These are phyloP conservation scores for Hyaloperonospora brassicae DNA, from an alignment of 352 stramenopile species.

Conservation along the genomic window DNA sequence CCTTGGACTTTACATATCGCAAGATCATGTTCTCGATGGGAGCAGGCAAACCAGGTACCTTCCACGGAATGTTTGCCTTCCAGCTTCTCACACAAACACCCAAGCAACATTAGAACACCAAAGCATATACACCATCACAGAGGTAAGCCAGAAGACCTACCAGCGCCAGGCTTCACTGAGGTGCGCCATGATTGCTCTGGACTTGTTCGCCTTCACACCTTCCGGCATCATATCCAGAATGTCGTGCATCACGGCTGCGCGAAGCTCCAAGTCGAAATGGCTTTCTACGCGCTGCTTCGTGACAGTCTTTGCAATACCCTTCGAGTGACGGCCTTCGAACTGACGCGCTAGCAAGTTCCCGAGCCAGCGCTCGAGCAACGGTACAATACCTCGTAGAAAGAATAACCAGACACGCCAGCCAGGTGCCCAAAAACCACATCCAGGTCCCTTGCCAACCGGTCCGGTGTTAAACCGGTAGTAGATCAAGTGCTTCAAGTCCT, in stretches of 20 bases:
- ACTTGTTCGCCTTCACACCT: slow-evolving; percentile 99
- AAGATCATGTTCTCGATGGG: slow-evolving; percentile 99
- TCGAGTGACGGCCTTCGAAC: slow-evolving; percentile 98
- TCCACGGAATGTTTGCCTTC: slow-evolving; percentile 99
- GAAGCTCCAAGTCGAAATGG: slow-evolving; percentile 99
- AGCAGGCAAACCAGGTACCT: slow-evolving; percentile 98
- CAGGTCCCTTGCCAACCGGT: slow-evolving; percentile 97
- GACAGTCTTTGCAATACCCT: slow-evolving; percentile 98
- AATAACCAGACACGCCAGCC: slow-evolving; percentile 99
- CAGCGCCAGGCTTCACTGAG: slow-evolving; percentile 97
- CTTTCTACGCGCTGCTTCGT: slow-evolving; percentile 99
- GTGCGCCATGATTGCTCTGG: slow-evolving; percentile 96
- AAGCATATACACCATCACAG: not conserved
- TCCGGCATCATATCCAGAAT: slow-evolving; percentile 99
- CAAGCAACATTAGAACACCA: slow-evolving; percentile 5
- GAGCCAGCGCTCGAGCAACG: slow-evolving; percentile 97
- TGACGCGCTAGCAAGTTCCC: slow-evolving; percentile 98
- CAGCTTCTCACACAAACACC: slow-evolving; percentile 36
- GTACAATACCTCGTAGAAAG: slow-evolving; percentile 98
- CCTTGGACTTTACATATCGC: slow-evolving; percentile 99
- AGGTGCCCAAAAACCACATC: slow-evolving; percentile 98
- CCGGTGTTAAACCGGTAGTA: slow-evolving; percentile 99
- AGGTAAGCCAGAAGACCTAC: slow-evolving; percentile 17
- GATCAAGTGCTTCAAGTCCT: slow-evolving; percentile 99
- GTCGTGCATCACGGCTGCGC: slow-evolving; percentile 99